Conservation (phyloP, 1,284 basidiomycete genomes). For the Fistulinella cinereoalba region DNA sequence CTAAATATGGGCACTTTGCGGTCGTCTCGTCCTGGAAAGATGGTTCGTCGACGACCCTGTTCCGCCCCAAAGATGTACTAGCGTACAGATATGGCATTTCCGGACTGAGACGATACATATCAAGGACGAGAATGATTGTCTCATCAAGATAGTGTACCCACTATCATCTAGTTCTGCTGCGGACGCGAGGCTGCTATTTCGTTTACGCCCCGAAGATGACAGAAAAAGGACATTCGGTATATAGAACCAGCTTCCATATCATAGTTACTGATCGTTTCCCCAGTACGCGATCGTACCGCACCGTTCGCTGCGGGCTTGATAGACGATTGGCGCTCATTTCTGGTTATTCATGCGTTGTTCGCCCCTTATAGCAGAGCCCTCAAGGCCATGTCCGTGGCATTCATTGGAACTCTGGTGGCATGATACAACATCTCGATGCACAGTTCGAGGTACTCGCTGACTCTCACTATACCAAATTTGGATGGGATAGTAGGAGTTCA, state of each 20-base stretch:
- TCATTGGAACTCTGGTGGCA: constrained; percentile 11
- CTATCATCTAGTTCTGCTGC: neutral
- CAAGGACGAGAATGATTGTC: neutral
- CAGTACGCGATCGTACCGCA: constrained; percentile 16
- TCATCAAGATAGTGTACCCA: constrained; percentile 1
- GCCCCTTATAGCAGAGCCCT: constrained; percentile 11
- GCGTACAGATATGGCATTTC: constrained; percentile 1
- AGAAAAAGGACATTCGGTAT: constrained; percentile 15
- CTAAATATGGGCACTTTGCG: constrained; percentile 7
- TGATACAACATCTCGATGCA: constrained; percentile 17
- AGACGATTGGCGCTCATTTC: constrained; percentile 17
- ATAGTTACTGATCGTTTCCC: neutral
- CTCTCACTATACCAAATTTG: constrained; percentile 11
- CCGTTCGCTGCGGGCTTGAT: constrained; percentile 20
- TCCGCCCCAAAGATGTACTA: constrained; percentile 2
- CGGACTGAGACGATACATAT: neutral
- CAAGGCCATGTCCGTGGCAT: constrained; percentile 6
- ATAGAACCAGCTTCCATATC: neutral
- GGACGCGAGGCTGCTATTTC: neutral
- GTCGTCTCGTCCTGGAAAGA: neutral
- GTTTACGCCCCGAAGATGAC: constrained; percentile 9
- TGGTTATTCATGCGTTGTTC: constrained; percentile 24
- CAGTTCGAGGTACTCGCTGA: constrained; percentile 16
- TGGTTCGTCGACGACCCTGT: neutral
- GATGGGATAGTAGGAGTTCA: constrained; percentile 11